phyloP scores from a whole-genome alignment of 202 grass and related monocot genomes.

The Musa balbisiana region DNA sequence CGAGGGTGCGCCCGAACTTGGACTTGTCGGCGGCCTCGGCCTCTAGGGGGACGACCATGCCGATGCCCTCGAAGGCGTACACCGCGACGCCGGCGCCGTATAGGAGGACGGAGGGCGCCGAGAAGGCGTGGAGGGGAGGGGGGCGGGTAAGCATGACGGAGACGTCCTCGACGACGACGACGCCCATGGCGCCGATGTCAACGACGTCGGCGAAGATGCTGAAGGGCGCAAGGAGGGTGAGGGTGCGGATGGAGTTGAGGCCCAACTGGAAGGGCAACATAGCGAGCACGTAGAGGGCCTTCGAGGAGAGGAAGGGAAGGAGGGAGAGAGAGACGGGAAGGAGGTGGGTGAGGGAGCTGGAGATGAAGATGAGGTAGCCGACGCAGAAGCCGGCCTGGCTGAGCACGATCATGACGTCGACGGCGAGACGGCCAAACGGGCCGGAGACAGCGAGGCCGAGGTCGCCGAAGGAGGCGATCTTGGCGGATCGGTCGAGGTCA shows the following conservation, averaged over 20 bases:
- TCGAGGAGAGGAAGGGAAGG: constrained; percentile 5
- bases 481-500: background rate
- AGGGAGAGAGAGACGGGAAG: background rate
- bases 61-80: constrained; percentile 13
- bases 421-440: constrained; percentile 1
- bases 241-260: constrained; percentile 17
- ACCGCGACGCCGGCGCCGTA: background rate
- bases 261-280: constrained; percentile 16
- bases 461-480: constrained; percentile 16
- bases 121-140: constrained; percentile 6
- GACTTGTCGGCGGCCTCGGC: background rate
- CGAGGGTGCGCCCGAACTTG: background rate
- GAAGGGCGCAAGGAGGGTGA: constrained; percentile 6
- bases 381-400: constrained; percentile 12
- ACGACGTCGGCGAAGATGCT: constrained; percentile 16
- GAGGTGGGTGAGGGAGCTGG: constrained; percentile 10
- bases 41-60: background rate
- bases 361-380: constrained; percentile 18
- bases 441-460: constrained; percentile 10
- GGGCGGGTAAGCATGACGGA: background rate
- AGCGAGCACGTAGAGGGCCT: constrained; percentile 5
- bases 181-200: constrained; percentile 10
- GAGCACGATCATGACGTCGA: constrained; percentile 15
- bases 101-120: background rate
- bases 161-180: constrained; percentile 10